phyloP scores from a whole-genome alignment of 768 basidiomycete genomes.

The Sutorius australiensis region DNA sequence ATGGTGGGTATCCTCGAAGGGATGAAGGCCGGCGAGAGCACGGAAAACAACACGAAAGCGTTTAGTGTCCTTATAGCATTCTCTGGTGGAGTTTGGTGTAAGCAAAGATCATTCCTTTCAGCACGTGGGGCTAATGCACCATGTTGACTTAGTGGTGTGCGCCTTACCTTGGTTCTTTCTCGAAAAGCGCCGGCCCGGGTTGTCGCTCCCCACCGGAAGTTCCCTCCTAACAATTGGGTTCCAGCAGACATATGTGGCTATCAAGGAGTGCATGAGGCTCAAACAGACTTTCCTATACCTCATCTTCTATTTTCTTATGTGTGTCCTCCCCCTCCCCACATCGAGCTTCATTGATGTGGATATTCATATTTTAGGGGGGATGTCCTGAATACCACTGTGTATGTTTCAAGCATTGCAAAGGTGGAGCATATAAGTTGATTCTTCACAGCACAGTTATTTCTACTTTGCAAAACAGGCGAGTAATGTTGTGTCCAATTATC shows the following conservation, averaged over 20 bases:
- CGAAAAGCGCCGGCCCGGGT: slow-evolving; percentile 64
- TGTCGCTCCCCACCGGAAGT: slow-evolving; percentile 53
- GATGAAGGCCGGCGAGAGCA: slow-evolving; percentile 54
- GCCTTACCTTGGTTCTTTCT: slow-evolving; percentile 72
- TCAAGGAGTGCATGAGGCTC: slow-evolving; percentile 60
- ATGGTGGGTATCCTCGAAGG: slow-evolving; percentile 76
- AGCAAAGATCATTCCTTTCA: slow-evolving; percentile 19
- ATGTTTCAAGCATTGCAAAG: slow-evolving; percentile 17
- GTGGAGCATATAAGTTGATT: not conserved
- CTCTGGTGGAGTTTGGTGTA: slow-evolving; percentile 72
- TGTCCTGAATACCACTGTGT: slow-evolving; percentile 74
- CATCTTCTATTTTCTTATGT: slow-evolving; percentile 75
- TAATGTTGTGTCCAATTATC: not conserved
- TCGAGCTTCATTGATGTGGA: not conserved
- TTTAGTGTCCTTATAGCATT: slow-evolving; percentile 79
- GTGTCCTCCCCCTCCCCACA: slow-evolving; percentile 20
- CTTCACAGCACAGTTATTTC: slow-evolving; percentile 58
- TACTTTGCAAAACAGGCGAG: slow-evolving; percentile 67
- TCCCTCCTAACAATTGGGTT: slow-evolving; percentile 62
- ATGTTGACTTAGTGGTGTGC: slow-evolving; percentile 45
- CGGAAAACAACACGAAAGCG: slow-evolving; percentile 69
- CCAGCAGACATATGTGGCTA: slow-evolving; percentile 59
- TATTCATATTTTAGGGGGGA: slow-evolving; percentile 50
- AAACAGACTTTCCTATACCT: slow-evolving; percentile 75
- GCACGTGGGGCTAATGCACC: not conserved